Conservation (phyloP, 345 rosid species). For the Firmiana major region DNA sequence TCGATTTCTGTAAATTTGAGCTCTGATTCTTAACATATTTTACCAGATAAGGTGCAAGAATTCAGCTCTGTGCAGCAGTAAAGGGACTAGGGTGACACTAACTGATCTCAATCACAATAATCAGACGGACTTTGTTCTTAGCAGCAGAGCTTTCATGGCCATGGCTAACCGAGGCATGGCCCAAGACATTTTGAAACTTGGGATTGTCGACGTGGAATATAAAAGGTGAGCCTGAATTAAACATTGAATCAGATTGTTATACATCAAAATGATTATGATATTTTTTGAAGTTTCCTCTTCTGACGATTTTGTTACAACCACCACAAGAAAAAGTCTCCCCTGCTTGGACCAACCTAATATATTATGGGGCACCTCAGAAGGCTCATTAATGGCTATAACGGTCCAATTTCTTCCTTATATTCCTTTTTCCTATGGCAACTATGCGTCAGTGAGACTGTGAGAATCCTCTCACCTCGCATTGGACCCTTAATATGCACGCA, state of each 20-base stretch:
- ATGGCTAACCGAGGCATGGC: conserved; percentile 66
- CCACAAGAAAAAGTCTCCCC: not conserved
- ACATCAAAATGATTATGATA: not conserved
- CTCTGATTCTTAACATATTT: not conserved
- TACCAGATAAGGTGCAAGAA: conserved; percentile 77
- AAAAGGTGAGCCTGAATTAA: conserved; percentile 44
- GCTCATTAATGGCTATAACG: conserved; percentile 32
- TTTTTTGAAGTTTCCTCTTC: not conserved
- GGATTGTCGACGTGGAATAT: conserved; percentile 66
- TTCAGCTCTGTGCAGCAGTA: conserved; percentile 44
- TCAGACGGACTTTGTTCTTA: conserved; percentile 71
- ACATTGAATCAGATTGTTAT: not conserved
- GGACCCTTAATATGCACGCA: too few species aligned
- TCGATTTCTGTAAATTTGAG: not conserved
- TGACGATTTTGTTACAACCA: conserved; percentile 9
- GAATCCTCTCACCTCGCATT: too few species aligned
- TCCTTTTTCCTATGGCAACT: not conserved
- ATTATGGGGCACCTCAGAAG: not conserved
- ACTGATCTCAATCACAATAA: conserved; percentile 68
- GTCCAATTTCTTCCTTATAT: conserved; percentile 17
- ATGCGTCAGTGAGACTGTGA: too few species aligned
- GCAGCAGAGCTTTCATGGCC: conserved; percentile 75
- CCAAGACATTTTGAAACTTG: conserved; percentile 46
- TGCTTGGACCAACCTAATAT: not conserved
- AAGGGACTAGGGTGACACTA: conserved; percentile 61